Evolutionary conservation across 257 asterid species (phyloP), one percentile per base, ranked within the genome.

Genomic region (Voacanga thouarsii): DNA sequence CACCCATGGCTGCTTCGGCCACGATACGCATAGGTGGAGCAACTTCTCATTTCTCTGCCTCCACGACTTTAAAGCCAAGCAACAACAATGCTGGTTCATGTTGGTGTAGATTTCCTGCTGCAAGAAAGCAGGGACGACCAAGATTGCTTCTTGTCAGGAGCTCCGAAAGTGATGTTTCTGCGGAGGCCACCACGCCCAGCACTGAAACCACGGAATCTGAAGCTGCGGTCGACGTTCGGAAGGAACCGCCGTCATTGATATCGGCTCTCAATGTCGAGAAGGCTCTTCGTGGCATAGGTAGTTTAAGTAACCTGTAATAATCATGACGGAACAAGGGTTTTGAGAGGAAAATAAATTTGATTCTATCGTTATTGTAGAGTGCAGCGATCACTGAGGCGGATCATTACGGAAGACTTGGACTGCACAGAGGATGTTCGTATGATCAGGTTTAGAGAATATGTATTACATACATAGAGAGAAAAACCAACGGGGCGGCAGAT

Each of bases 311-410:
- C 2, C 2, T 33, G 37, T 33, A 33, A 33, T 1, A 33, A 33
- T 2, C n/a, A n/a, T 33, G 37, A 33, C n/a, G 37, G 2, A 2
- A 33, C 37, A 33, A 33, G 37, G 37, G 37, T 33, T 33, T 33
- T 33, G 37, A 12, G 0, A 1, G 19, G 50, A 24, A 41, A 43
- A 41, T 47, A 30, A 5, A 59, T 59, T 79, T 30, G 21, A 18
- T 55, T 9, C 15, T 44, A 11, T 14, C 18, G 64, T 78, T 78
- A 11, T 75, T 83, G 79, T 84, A 88, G 89, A 80, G 75, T 87
- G 92, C 97, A 94, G 98, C 96, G 75, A 92, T 94, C 53, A 90
- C 98, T 63, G 96, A 92, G 53, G 88, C 43, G 57, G 96, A 93
- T 88, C 93, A 94, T 85, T 94, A 94, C 28, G 96, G 86, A 43